Evolutionary conservation across 176 grass and related monocot species (phyloP), one percentile per base, ranked within the genome.

Genomic region (Tillandsia fasciculata): DNA sequence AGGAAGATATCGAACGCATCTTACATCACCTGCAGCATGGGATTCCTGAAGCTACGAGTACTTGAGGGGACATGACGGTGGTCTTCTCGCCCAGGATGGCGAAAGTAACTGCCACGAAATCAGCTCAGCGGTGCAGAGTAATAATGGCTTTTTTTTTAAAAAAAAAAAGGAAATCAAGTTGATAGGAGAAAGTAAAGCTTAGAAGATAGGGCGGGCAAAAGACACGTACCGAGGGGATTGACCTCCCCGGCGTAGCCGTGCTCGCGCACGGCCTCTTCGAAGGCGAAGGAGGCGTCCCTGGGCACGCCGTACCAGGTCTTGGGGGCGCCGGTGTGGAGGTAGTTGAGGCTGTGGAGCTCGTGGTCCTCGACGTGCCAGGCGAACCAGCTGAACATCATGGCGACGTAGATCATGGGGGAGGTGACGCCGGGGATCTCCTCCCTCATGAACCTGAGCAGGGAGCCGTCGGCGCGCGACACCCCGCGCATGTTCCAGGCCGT

Each of bases 301-400:
- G 95, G 95, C 75, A 99, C 77, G 3, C 80, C 89, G 28, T 99
- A 99, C 94, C 94, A 99, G 11, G 83, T 99, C 79, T 83, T 99
- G 48, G 82, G 77, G 2, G 84, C 78, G 1, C 94, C 94, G 65
- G 79, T 79, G 52, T 99, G 94, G 77, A 99, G 58, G 81, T 99
- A 99, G 72, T 99, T 92, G 61, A 99, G 52, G 74, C 90, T 89
- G 47, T 99, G 90, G 48, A 99, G 75, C 65, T 99, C 87, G 70
- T 99, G 94, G 81, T 99, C 90, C 80, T 99, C 87, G 17, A 93
- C 84, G 78, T 92, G 86, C 94, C 94, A 99, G 1, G 94, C 90
- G 82, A 90, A 99, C 94, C 94, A 99, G 51, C 87, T 90, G 77
- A 99, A 99, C 82, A 90, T 76, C 84, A 87, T 90, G 64, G 67